Evolutionary conservation across 768 basidiomycete species (phyloP), one percentile per base, ranked within the genome.

Genomic region (Lyophyllum atratum): DNA sequence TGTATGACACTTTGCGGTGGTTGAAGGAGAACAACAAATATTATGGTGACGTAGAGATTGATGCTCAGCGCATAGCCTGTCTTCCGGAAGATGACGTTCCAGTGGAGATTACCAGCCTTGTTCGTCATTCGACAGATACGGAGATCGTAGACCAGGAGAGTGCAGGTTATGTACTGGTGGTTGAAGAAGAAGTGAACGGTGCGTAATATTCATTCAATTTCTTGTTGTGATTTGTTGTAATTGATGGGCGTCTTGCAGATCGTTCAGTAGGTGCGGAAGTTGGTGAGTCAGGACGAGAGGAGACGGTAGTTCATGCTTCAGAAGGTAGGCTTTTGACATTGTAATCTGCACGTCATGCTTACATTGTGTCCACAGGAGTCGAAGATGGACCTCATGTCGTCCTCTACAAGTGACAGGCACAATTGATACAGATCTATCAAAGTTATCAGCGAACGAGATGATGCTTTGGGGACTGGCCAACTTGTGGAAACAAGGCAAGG

Each of bases 101-200:
- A 2, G 14, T 24, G 2, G 29, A 54, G 11, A 51, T 62, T 1
- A 71, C 78, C 3, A 44, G 54, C 43, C 29, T 31, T 0, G 52
- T 47, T 4, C 51, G 57, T 0, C 37, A 51, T 9, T 50, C 31
- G 6, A 10, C 8, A 37, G 42, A 56, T 21, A 45, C 26, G 6
- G 21, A n/a, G 5, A 22, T 40, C 11, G 4, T 29, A n/a, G 29
- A 47, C 78, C 4, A 12, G 7, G 8, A 11, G 14, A 1, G 60
- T 78, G 9, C 75, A 71, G 70, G 75, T 44, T 68, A 69, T 49
- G 62, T 77, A 0, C 77, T 76, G 1, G 31, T 55, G 0, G 72
- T 72, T 68, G 75, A 44, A 8, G 26, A 52, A 28, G 19, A 46
- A 10, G 4, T n/a, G n/a, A n/a, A 24, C 5, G 22, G 17, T 24